Conservation (phyloP, 331 rosid genomes). For the Erythrophleum ivorense region DNA sequence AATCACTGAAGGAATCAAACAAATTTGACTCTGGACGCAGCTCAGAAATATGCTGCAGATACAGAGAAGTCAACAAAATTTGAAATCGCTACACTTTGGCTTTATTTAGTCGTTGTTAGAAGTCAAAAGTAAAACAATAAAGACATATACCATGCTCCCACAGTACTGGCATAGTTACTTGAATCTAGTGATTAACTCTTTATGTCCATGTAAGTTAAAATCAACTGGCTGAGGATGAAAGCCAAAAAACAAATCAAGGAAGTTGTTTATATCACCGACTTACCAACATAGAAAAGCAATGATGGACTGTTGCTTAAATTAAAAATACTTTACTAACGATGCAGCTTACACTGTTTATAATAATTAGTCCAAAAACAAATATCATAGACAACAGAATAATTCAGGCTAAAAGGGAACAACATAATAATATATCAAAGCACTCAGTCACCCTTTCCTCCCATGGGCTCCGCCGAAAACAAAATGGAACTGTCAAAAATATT, state of each 20-base stretch:
- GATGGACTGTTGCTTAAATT: not conserved
- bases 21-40: not conserved
- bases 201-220: not conserved
- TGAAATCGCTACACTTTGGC: slow-evolving; percentile 17
- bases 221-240: not conserved
- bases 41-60: not conserved
- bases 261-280: slow-evolving; percentile 3
- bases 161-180: not conserved
- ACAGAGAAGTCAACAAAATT: not conserved
- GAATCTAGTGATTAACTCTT: not conserved
- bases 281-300: slow-evolving; percentile 9
- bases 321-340: not conserved
- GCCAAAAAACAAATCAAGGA: not conserved
- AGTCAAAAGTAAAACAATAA: slow-evolving; percentile 10
- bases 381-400: not conserved
- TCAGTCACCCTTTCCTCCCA: slow-evolving; percentile 31
- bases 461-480: slow-evolving; percentile 48
- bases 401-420: slow-evolving; percentile 9
- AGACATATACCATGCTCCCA: not conserved
- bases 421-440: slow-evolving; percentile 28
- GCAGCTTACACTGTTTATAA: not conserved
- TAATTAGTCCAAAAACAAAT: not conserved
- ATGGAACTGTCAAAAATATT: slow-evolving; percentile 44
- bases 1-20: not conserved
- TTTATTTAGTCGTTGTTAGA: slow-evolving; percentile 28